Evolutionary conservation across 108 stramenopile genomes (phyloP).

Genomic region (Aurantiochytrium sp.): DNA sequence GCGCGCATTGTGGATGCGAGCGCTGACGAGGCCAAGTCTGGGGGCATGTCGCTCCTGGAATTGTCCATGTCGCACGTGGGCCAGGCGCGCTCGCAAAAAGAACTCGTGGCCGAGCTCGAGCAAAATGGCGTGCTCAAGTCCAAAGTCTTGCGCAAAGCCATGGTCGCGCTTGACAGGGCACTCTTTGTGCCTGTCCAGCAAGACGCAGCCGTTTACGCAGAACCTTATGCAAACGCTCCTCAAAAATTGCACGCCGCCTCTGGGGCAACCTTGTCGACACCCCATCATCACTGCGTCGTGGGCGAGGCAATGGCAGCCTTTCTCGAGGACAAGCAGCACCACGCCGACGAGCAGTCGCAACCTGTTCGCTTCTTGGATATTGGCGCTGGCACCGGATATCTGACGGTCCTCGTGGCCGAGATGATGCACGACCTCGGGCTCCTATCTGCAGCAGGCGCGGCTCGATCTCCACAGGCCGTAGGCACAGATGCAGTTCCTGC

Average conservation of each 20-base stretch:
- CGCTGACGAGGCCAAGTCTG: neutral
- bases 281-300: neutral
- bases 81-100: neutral
- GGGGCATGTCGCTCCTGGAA: neutral
- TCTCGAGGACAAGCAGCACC: neutral
- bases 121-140: neutral
- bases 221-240: neutral
- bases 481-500: constrained; percentile 3
- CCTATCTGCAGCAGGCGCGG: neutral
- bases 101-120: neutral
- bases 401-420: neutral
- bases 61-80: neutral
- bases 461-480: neutral
- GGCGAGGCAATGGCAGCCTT: neutral
- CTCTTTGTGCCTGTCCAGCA: constrained; percentile 5
- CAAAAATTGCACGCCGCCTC: neutral
- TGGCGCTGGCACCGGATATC: neutral
- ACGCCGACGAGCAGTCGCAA: neutral
- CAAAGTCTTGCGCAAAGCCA: neutral
- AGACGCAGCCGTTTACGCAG: constrained; percentile 6
- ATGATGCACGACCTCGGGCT: neutral
- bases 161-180: neutral
- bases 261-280: neutral
- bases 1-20: neutral
- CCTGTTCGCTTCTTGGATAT: neutral